Base-by-base conservation (phyloP, 208 protist species). In the Vickermania spadyakhi region DNA sequence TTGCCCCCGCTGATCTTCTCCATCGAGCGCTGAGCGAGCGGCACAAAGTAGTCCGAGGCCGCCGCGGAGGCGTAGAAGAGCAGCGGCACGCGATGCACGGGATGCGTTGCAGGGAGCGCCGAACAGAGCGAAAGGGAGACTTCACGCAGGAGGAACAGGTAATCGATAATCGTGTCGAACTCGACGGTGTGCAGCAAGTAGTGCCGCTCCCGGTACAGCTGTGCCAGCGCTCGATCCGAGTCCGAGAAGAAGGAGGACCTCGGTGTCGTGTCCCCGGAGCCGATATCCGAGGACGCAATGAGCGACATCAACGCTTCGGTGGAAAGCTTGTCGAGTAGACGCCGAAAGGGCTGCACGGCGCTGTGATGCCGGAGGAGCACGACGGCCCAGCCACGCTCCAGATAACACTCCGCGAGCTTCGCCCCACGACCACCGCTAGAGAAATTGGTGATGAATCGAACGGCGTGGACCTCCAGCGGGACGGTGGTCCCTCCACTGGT, bases 391-490 rank as follows among this genome's bases (percentile, higher is more conserved):
- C 64, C 73, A 28, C 79, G 81, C 62, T 72, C 28, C 5, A 73
- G 71, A 28, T 89, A 70, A 26, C 59, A 56, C 51, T 94, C 87
- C 2, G 81, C 78, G 27, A 91, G 65, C 45, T 50, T 69, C 7
- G 87, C 87, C 11, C 87, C 87, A 45, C 87, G 84, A 27, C 75
- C 77, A 58, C 87, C 87, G 53, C 70, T 80, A 70, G 83, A 91
- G 57, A 94, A 90, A 75, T 94, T 94, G 18, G 78, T 82, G 50
- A 94, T 36, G 60, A 75, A 91, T 63, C 87, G 87, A 21, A 94
- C 87, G 18, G 87, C 72, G 57, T 90, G 84, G n/a, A 80, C 68
- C 72, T 94, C 87, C 3, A 94, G 68, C 2, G 87, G 81, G 26
- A 90, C 84, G 2, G 64, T 62, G 1, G 87, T 94, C 31, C 84